These are phyloP conservation scores for Suillus subluteus DNA, from an alignment of 768 basidiomycete species.

Conservation along the genomic window DNA sequence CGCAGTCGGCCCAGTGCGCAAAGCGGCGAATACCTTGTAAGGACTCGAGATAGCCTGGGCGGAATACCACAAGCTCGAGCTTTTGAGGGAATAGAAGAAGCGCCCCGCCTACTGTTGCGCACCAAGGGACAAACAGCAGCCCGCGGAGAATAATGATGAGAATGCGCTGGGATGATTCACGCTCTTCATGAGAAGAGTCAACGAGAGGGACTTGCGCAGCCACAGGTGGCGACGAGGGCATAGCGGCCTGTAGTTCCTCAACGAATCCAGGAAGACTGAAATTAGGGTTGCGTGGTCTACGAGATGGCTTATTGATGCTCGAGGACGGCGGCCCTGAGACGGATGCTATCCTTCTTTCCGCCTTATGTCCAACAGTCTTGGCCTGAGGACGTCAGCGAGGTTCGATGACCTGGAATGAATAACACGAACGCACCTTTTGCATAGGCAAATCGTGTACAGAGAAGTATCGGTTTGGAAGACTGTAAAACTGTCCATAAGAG, in stretches of 20 bases:
- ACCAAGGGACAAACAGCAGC: constrained; percentile 40
- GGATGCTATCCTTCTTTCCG: constrained; percentile 22
- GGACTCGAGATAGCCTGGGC: constrained; percentile 32
- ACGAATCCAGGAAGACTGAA: constrained; percentile 22
- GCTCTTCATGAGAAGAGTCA: background rate
- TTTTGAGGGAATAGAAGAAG: constrained; percentile 33
- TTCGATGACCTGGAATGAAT: background rate
- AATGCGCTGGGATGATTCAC: background rate
- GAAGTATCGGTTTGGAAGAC: constrained; percentile 33
- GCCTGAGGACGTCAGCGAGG: background rate
- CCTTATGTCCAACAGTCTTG: constrained; percentile 21
- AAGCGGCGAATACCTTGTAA: constrained; percentile 39
- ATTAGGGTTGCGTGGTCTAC: constrained; percentile 15
- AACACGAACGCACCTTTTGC: constrained; percentile 18
- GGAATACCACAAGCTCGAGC: constrained; percentile 33
- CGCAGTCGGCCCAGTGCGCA: constrained; percentile 41
- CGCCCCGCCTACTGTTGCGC: constrained; percentile 36
- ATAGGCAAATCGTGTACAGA: constrained; percentile 28
- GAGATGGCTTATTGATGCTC: constrained; percentile 11
- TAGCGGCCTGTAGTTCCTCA: background rate
- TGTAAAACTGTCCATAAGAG: constrained; percentile 27
- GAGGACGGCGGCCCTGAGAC: constrained; percentile 25
- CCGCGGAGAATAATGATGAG: constrained; percentile 17
- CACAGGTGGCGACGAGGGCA: constrained; percentile 2
- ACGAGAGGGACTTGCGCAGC: background rate